Percentiles rank a stretch among this genome's conserved stretches.
Evolutionary conservation across 371 early-diverging fungal species (phyloP).

Genomic region (Mortierella sp.): DNA sequence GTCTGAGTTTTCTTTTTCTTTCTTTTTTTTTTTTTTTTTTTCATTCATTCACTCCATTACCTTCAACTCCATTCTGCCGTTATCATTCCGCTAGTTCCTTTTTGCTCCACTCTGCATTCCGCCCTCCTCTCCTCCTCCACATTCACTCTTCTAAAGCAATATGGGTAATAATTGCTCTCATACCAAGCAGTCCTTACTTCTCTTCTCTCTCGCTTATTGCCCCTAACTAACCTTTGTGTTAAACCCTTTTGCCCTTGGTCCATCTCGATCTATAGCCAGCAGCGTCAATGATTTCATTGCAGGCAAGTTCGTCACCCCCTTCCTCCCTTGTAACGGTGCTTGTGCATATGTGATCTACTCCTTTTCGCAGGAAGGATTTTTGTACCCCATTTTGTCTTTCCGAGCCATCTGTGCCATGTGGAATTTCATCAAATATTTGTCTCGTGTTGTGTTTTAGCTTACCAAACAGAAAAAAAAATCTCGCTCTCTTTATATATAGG

Average conservation of each 20-base stretch:
- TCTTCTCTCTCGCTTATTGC: background rate
- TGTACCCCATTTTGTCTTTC: conserved; percentile 24
- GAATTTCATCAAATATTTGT: conserved; percentile 2
- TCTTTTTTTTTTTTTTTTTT: conserved; percentile 2
- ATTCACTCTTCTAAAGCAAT: background rate
- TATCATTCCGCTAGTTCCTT: background rate
- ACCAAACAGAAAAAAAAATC: background rate
- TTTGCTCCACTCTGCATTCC: background rate
- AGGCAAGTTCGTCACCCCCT: conserved; percentile 46
- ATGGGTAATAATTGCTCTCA: background rate
- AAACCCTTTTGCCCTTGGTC: background rate
- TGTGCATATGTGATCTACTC: background rate
- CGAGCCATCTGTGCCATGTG: conserved; percentile 22
- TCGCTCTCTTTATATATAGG: conserved; percentile 53
- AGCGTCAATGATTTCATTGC: conserved; percentile 66
- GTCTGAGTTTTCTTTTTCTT: background rate
- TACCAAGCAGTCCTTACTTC: no score
- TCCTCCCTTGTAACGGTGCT: background rate
- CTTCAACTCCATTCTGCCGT: background rate
- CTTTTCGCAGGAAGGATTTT: background rate
- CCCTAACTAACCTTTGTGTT: background rate
- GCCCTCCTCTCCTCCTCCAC: background rate
- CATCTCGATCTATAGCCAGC: conserved; percentile 54
- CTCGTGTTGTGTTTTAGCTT: background rate
- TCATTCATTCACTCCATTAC: background rate